These are phyloP conservation scores for Heritiera fomes DNA, from an alignment of 345 rosid genomes.

Conservation along the genomic window DNA sequence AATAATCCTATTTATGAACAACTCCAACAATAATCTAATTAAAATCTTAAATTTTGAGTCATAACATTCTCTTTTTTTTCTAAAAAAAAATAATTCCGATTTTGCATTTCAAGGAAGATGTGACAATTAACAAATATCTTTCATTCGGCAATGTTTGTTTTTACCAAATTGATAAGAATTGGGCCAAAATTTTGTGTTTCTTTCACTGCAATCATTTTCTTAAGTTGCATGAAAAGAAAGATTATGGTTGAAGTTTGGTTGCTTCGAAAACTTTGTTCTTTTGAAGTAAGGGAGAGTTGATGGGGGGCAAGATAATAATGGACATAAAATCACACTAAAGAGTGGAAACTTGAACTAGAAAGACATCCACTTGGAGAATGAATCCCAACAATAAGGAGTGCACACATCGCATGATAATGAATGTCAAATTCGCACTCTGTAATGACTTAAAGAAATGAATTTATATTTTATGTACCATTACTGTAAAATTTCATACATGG, in stretches of 20 bases:
- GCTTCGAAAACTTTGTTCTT: background rate
- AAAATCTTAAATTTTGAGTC: background rate
- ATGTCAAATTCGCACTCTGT: background rate
- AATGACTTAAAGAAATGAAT: no score
- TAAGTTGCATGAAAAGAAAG: background rate
- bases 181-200: background rate
- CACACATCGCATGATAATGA: background rate
- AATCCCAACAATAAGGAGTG: background rate
- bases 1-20: no score
- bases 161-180: background rate
- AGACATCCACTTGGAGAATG: slow-evolving; percentile 14
- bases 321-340: background rate
- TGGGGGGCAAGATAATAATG: background rate
- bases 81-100: background rate
- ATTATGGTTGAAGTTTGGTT: background rate
- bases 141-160: background rate
- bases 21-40: no score
- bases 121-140: background rate
- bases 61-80: background rate
- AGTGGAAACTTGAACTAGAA: background rate
- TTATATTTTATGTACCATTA: no score
- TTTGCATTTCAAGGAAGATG: background rate
- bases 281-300: background rate
- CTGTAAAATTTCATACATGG: no score
- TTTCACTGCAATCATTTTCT: slow-evolving; percentile 13